These are phyloP conservation scores for Melanogaster broomeanus DNA, from an alignment of 768 basidiomycete genomes.

Conservation along the genomic window DNA sequence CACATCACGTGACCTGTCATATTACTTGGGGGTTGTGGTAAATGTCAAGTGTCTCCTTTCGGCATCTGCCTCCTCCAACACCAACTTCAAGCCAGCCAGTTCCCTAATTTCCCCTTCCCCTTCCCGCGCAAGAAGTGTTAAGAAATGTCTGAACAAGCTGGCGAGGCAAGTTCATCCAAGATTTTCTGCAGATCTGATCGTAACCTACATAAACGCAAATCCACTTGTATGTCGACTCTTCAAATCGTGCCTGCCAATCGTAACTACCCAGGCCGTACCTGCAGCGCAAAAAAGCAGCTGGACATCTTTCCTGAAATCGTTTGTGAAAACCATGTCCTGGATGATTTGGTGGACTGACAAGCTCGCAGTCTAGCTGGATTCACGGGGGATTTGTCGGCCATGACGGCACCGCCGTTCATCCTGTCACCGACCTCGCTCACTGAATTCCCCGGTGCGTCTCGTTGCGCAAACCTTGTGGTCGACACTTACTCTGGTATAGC, in stretches of 20 bases:
- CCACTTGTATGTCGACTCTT: conserved; percentile 38
- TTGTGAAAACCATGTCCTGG: conserved; percentile 29
- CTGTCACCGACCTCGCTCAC: conserved; percentile 89
- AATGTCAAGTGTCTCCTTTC: no score
- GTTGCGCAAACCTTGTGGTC: neutral
- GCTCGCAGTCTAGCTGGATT: conserved; percentile 72
- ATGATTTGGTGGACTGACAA: conserved; percentile 4
- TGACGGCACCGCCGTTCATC: conserved; percentile 91
- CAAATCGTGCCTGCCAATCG: conserved; percentile 18
- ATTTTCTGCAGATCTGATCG: conserved; percentile 22
- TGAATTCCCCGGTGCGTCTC: conserved; percentile 77
- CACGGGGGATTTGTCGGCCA: conserved; percentile 82
- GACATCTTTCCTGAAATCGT: conserved; percentile 92
- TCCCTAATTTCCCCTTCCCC: no score
- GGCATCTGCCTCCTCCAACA: no score
- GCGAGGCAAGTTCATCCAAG: conserved; percentile 37
- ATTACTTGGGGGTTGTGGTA: no score
- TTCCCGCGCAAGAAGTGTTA: neutral
- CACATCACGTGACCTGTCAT: conserved; percentile 21
- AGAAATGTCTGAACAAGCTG: conserved; percentile 42
- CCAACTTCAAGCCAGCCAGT: conserved; percentile 14
- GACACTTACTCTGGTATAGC: conserved; percentile 45
- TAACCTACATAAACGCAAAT: conserved; percentile 24
- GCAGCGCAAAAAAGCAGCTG: conserved; percentile 83
- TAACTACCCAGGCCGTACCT: conserved; percentile 63